These are phyloP conservation scores for Penicillium samsonianum DNA, from an alignment of 495 filamentous ascomycete species.

Conservation along the genomic window DNA sequence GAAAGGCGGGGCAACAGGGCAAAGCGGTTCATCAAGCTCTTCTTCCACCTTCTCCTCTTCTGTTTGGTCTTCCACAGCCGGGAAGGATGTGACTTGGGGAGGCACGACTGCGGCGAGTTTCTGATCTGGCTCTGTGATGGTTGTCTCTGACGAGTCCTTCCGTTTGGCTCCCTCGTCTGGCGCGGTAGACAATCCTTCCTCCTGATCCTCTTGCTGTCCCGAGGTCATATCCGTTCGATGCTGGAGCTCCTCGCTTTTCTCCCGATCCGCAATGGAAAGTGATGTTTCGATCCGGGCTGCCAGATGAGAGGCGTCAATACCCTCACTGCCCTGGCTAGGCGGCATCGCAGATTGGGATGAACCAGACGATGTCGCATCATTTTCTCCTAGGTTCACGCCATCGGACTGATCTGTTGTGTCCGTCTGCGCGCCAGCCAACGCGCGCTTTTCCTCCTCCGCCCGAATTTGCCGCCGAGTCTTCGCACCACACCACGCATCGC, in stretches of 20 bases:
- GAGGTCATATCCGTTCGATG: constrained; percentile 15
- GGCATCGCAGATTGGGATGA: constrained; percentile 8
- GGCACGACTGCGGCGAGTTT: constrained; percentile 9
- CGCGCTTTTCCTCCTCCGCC: constrained; percentile 20
- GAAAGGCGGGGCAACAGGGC: constrained; percentile 65
- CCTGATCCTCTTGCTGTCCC: constrained; percentile 16
- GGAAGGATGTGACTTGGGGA: constrained; percentile 5
- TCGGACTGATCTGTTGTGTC: constrained; percentile 7
- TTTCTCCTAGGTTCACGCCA: constrained; percentile 10
- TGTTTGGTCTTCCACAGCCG: constrained; percentile 21
- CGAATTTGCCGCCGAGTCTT: constrained; percentile 37
- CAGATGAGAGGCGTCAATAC: constrained; percentile 34
- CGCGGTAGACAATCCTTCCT: constrained; percentile 31
- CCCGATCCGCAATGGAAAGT: constrained; percentile 29
- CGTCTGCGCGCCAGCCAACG: constrained; percentile 1
- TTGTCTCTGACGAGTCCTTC: constrained; percentile 35
- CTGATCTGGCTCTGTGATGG: constrained; percentile 36
- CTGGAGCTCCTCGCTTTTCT: constrained; percentile 20
- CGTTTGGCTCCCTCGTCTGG: constrained; percentile 27
- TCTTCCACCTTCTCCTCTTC: constrained; percentile 33
- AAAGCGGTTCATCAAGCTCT: constrained; percentile 44
- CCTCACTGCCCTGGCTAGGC: constrained; percentile 5
- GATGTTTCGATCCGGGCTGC: constrained; percentile 32
- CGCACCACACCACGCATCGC: constrained; percentile 89
- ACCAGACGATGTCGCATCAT: constrained; percentile 12